These are phyloP conservation scores for Tulasnella sp. DNA, from an alignment of 768 basidiomycete genomes.

Conservation along the genomic window DNA sequence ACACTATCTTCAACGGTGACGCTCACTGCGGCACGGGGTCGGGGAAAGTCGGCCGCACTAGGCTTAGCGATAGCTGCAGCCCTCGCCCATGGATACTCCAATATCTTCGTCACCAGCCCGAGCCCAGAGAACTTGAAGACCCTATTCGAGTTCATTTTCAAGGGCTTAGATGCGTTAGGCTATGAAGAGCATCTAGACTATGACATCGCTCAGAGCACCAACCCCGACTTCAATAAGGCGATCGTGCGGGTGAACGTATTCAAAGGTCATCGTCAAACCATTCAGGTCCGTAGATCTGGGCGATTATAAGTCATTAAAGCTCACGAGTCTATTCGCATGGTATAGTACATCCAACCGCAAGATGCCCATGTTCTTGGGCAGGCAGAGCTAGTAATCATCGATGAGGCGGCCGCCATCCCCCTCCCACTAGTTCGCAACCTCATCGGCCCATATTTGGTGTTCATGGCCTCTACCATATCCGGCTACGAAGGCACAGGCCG, in stretches of 20 bases:
- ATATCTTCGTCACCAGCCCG: slow-evolving; percentile 96
- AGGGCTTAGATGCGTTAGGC: slow-evolving; percentile 85
- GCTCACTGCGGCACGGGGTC: slow-evolving; percentile 86
- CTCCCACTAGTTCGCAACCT: slow-evolving; percentile 91
- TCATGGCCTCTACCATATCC: slow-evolving; percentile 98
- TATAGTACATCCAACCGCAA: slow-evolving; percentile 93
- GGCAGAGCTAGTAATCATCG: slow-evolving; percentile 94
- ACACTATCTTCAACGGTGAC: slow-evolving; percentile 90
- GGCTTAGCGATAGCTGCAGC: slow-evolving; percentile 91
- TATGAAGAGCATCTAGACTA: slow-evolving; percentile 98
- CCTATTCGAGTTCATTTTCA: slow-evolving; percentile 95
- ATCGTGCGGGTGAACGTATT: slow-evolving; percentile 94
- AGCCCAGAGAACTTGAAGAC: slow-evolving; percentile 97
- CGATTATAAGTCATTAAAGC: slow-evolving; percentile 20
- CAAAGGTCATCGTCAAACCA: slow-evolving; percentile 87
- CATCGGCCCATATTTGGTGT: slow-evolving; percentile 89
- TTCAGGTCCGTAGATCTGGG: no score
- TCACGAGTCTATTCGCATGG: not conserved
- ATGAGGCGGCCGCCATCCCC: slow-evolving; percentile 97
- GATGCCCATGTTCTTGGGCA: slow-evolving; percentile 97
- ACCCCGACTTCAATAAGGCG: slow-evolving; percentile 87
- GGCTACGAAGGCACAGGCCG: slow-evolving; percentile 99
- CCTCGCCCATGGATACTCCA: slow-evolving; percentile 86
- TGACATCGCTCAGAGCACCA: slow-evolving; percentile 90
- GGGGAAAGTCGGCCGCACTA: slow-evolving; percentile 95